phyloP scores from a whole-genome alignment of 2,329 filamentous ascomycete species.

The Ophiostoma montium region DNA sequence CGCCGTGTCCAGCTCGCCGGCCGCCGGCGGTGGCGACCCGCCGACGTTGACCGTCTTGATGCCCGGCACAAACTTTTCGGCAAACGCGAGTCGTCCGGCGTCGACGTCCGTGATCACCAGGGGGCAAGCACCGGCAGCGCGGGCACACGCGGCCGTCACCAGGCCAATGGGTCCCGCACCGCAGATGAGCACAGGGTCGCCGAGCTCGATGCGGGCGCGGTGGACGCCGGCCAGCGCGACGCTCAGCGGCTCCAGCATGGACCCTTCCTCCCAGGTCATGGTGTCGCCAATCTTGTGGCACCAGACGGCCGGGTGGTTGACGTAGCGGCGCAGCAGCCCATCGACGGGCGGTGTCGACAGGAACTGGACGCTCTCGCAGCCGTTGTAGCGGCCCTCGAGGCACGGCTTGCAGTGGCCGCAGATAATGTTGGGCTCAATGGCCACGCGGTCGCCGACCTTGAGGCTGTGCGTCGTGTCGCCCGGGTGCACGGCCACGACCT shows the following conservation, averaged over 20 bases:
- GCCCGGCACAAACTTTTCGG: constrained; percentile 66
- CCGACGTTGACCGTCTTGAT: constrained; percentile 68
- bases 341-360: constrained; percentile 81
- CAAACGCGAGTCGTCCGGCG: constrained; percentile 69
- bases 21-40: background rate
- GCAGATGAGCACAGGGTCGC: constrained; percentile 78
- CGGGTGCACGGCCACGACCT: constrained; percentile 62
- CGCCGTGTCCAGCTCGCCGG: constrained; percentile 27
- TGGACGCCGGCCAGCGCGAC: constrained; percentile 84
- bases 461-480: constrained; percentile 38
- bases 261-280: constrained; percentile 85
- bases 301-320: constrained; percentile 89
- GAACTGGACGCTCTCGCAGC: constrained; percentile 75
- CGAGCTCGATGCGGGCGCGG: constrained; percentile 63
- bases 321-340: constrained; percentile 77
- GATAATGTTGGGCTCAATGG: constrained; percentile 87
- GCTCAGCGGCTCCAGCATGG: constrained; percentile 77
- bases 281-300: constrained; percentile 81
- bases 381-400: constrained; percentile 87
- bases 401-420: constrained; percentile 86
- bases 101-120: constrained; percentile 94
- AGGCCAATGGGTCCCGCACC: constrained; percentile 90
- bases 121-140: constrained; percentile 77
- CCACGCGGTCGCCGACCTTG: constrained; percentile 78
- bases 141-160: constrained; percentile 70